A percentile compares a stretch with the other conserved stretches of the same genome.
Evolutionary conservation across 2,329 filamentous ascomycete genomes (phyloP).

Genomic region (Venturia asperata): DNA sequence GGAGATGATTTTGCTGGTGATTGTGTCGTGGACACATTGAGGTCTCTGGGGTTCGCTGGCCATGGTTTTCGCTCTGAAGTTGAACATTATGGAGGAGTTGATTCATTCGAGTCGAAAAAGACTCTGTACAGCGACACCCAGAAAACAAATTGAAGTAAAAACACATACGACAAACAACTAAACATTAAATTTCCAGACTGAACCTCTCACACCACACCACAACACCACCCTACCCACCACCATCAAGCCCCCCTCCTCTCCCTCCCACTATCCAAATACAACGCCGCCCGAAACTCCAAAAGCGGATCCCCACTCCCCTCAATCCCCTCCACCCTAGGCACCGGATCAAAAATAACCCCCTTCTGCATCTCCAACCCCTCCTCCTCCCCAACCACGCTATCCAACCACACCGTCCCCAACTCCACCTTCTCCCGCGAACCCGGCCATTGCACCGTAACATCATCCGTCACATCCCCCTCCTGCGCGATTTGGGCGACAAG

Average conservation of each 20-base stretch:
- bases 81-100: no score
- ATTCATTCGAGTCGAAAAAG: no score
- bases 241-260: conserved; percentile 41
- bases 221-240: not conserved
- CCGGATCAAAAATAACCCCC: conserved; percentile 51
- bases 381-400: conserved; percentile 35
- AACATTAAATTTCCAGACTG: no score
- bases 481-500: conserved; percentile 46
- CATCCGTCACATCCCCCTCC: conserved; percentile 41
- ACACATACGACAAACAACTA: no score
- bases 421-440: conserved; percentile 45
- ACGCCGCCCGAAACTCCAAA: conserved; percentile 47
- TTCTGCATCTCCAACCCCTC: conserved; percentile 46
- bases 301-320: conserved; percentile 49
- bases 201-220: no score
- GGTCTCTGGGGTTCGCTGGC: no score
- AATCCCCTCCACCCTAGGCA: conserved; percentile 48
- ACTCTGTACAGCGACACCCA: no score
- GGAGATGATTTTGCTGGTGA: no score
- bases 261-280: conserved; percentile 51
- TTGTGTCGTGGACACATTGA: no score
- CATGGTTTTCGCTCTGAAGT: no score
- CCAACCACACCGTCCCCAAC: conserved; percentile 43
- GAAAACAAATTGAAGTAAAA: no score
- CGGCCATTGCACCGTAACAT: conserved; percentile 48